Evolutionary conservation across 371 early-diverging fungal species (phyloP).

Genomic region (Mortierella sp.): DNA sequence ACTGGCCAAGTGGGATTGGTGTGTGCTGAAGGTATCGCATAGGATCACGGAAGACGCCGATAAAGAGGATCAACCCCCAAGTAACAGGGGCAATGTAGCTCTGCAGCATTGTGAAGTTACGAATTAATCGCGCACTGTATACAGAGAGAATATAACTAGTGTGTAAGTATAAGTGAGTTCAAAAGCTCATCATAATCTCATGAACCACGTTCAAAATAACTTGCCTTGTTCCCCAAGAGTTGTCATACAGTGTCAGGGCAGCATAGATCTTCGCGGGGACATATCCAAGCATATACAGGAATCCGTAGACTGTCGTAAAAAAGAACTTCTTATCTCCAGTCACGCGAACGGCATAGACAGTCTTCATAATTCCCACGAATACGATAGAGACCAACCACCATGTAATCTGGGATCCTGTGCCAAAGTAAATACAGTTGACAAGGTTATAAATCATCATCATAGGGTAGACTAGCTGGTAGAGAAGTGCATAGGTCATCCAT

Average conservation of each 20-base stretch:
- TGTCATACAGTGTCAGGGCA: slow-evolving; percentile 69
- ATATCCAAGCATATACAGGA: slow-evolving; percentile 68
- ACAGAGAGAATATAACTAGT: neutral
- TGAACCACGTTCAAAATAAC: neutral
- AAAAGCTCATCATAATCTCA: neutral
- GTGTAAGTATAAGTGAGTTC: neutral
- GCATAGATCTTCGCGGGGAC: slow-evolving; percentile 75
- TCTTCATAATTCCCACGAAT: slow-evolving; percentile 65
- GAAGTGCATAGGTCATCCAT: slow-evolving; percentile 76
- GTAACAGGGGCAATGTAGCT: slow-evolving; percentile 49
- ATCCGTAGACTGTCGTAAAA: slow-evolving; percentile 65
- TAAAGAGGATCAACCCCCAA: slow-evolving; percentile 37
- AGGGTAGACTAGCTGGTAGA: slow-evolving; percentile 76
- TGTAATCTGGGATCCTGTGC: slow-evolving; percentile 50
- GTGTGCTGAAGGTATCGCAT: slow-evolving; percentile 27
- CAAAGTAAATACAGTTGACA: slow-evolving; percentile 54
- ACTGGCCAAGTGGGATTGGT: slow-evolving; percentile 27
- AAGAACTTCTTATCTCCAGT: slow-evolving; percentile 62
- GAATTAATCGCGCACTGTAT: slow-evolving; percentile 47
- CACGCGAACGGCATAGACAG: slow-evolving; percentile 61
- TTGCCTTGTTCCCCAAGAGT: slow-evolving; percentile 72
- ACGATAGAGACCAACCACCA: slow-evolving; percentile 66
- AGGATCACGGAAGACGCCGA: slow-evolving; percentile 47
- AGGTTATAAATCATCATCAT: slow-evolving; percentile 74
- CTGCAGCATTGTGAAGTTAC: slow-evolving; percentile 44